Evolutionary conservation across 1,139 yeast species (phyloP).

Genomic region (Saccharomyces hybrid): DNA sequence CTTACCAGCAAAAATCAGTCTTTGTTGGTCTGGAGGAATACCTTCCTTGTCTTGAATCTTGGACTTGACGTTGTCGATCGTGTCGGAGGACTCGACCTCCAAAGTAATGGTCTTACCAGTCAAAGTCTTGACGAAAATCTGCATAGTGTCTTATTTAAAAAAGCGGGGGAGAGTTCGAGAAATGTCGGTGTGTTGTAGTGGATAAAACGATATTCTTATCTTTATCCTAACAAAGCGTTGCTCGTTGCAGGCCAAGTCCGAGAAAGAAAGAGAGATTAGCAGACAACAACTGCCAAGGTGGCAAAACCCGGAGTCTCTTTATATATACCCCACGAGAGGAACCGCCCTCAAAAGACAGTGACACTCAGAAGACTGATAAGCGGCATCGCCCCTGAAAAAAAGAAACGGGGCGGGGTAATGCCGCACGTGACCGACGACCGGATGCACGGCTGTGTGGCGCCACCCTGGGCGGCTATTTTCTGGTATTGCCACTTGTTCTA

Average conservation of each 20-base stretch:
- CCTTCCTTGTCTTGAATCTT: constrained; percentile 98
- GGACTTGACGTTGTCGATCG: constrained; percentile 81
- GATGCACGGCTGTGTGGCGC: not conserved
- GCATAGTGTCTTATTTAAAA: constrained; percentile 35
- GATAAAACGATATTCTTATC: not conserved
- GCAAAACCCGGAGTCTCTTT: not conserved
- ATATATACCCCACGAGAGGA: not conserved
- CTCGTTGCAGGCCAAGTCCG: not conserved
- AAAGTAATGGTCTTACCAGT: constrained; percentile 65
- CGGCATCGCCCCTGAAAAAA: not conserved
- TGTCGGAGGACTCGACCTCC: constrained; percentile 65
- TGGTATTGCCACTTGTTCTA: not conserved
- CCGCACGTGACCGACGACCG: constrained; percentile 1
- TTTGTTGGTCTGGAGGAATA: constrained; percentile 97
- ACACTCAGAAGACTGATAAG: not conserved
- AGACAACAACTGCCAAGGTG: not conserved
- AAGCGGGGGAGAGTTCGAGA: not conserved
- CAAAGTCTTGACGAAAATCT: constrained; percentile 50
- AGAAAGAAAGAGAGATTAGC: not conserved
- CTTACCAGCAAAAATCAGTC: constrained; percentile 96
- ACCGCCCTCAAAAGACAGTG: not conserved
- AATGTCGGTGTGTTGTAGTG: not conserved
- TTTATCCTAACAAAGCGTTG: not conserved
- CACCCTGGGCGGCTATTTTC: not conserved
- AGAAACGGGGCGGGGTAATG: constrained; percentile 3